phyloP scores from a whole-genome alignment of 169 alveolate species.

The Theileria luwenshuni region DNA sequence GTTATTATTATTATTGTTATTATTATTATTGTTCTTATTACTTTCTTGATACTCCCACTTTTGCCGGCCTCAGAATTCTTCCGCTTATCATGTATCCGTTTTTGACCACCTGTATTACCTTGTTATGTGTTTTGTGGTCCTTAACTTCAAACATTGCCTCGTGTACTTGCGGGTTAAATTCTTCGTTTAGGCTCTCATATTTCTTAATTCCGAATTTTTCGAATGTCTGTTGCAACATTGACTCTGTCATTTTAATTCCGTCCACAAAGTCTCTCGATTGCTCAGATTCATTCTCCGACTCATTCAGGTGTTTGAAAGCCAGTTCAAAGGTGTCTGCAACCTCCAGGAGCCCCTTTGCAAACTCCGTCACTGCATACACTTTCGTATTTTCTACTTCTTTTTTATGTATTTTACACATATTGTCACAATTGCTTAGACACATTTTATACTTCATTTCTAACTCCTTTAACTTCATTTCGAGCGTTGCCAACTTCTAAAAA shows the following conservation, averaged over 20 bases:
- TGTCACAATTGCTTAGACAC: slow-evolving; percentile 82
- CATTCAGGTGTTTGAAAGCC: slow-evolving; percentile 73
- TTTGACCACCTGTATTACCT: slow-evolving; percentile 84
- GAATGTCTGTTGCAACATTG: slow-evolving; percentile 81
- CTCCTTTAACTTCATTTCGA: slow-evolving; percentile 72
- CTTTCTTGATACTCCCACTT: slow-evolving; percentile 65
- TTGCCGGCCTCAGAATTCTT: slow-evolving; percentile 82
- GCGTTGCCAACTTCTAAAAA: slow-evolving; percentile 51
- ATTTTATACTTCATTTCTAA: slow-evolving; percentile 75
- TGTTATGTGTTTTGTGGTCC: slow-evolving; percentile 79
- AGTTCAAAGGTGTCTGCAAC: slow-evolving; percentile 86
- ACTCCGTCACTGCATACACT: slow-evolving; percentile 83
- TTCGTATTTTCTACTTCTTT: slow-evolving; percentile 77
- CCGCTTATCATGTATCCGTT: slow-evolving; percentile 90
- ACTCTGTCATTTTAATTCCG: slow-evolving; percentile 87
- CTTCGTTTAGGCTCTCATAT: slow-evolving; percentile 83
- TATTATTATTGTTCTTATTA: background rate
- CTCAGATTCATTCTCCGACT: slow-evolving; percentile 43
- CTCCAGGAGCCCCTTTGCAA: slow-evolving; percentile 87
- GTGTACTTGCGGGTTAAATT: slow-evolving; percentile 89
- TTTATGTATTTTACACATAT: slow-evolving; percentile 75
- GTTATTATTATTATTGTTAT: background rate
- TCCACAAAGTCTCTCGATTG: slow-evolving; percentile 65
- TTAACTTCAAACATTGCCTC: slow-evolving; percentile 90
- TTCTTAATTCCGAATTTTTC: slow-evolving; percentile 82